Evolutionary conservation across 495 filamentous ascomycete genomes (phyloP), one percentile per base, ranked within the genome.

Genomic region (Aspergillus saccharolyticus): DNA sequence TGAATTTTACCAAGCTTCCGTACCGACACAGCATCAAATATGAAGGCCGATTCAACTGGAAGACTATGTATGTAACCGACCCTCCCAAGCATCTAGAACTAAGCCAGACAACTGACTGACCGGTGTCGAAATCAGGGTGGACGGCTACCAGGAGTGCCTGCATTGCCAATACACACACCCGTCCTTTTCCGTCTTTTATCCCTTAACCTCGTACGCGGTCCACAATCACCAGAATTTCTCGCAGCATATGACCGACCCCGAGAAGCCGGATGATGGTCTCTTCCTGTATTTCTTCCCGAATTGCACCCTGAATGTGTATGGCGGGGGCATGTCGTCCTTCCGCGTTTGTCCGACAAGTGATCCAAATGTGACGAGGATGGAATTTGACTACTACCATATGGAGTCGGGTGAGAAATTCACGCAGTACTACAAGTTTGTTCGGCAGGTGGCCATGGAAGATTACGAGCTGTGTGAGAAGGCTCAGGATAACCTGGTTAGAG

Each of bases 131-230:
- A 44, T 33, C 46, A 80, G 76, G 78, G 80, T 85, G 16, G 82
- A 85, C 54, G 82, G 81, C 16, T 85, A 81, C 54, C 82, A 85
- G 63, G 82, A 85, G 66, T 85, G 82, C 57, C 70, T 85, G 15
- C 82, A 85, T 60, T 85, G 82, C 73, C 80, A 82, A 63, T 85
- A 85, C 65, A 84, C 82, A 0, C 82, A 85, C 55, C 82, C 82
- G 0, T 81, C 81, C 9, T 85, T 85, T 66, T 78, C 77, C 4
- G 67, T 81, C 46, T 78, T 71, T 63, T 85, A 85, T 42, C 82
- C 82, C 4, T 79, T 81, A 5, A 83, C 81, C 0, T 82, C 77
- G 66, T 84, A 84, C 65, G 68, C 73, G 10, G 80, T 85, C 12
- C 74, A 75, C 51, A 83, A 83, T 63, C 78, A 79, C 57, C 66